phyloP scores from a whole-genome alignment of 306 rosid genomes.

The Sphenostylis stenocarpa region DNA sequence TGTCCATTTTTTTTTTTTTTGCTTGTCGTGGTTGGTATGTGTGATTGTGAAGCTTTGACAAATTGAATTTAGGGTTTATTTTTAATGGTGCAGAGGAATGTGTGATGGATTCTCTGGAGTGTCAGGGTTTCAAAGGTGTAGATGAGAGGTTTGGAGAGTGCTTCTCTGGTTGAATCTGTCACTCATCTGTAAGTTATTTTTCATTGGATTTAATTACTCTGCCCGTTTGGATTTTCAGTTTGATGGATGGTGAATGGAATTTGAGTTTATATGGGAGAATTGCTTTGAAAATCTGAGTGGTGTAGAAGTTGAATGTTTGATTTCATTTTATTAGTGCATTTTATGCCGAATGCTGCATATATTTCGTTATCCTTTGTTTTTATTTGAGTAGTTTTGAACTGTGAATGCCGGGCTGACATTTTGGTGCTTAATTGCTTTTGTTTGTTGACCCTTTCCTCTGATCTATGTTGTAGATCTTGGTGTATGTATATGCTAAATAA shows the following conservation, averaged over 20 bases:
- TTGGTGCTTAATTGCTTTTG: constrained; percentile 21
- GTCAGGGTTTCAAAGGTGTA: constrained; percentile 40
- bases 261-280: constrained; percentile 11
- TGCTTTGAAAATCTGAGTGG: constrained; percentile 16
- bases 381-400: constrained; percentile 20
- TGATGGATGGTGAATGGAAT: constrained; percentile 24
- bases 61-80: constrained; percentile 54
- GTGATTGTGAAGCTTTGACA: background rate
- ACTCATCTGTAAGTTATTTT: constrained; percentile 40
- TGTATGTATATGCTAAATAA: background rate
- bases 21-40: constrained; percentile 18
- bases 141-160: constrained; percentile 39
- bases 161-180: constrained; percentile 45
- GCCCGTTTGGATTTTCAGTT: constrained; percentile 22
- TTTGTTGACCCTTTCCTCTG: background rate
- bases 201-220: constrained; percentile 2
- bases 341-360: background rate
- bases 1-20: constrained; percentile 9
- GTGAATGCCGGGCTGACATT: background rate
- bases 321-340: constrained; percentile 18
- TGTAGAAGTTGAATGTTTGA: constrained; percentile 3
- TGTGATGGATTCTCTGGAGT: constrained; percentile 54
- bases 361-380: background rate
- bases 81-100: constrained; percentile 43
- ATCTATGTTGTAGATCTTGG: background rate